Percentiles rank a stretch among this genome's conserved stretches.
These are phyloP conservation scores for Sphaerobolus stellatus DNA, from an alignment of 1,284 basidiomycete species.

Conservation along the genomic window DNA sequence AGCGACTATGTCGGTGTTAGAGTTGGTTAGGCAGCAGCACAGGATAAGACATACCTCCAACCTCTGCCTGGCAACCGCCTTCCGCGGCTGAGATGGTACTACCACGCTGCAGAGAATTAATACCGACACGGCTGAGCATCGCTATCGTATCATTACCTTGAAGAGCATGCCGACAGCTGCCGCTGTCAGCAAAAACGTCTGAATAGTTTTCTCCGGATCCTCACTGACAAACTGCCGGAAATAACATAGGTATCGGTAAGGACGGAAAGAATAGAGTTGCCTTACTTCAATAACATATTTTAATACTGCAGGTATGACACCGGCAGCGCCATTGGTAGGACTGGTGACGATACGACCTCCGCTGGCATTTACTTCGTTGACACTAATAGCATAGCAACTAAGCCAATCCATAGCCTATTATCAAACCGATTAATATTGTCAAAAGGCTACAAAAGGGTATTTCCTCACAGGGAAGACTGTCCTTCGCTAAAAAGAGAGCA, in stretches of 20 bases:
- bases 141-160: slow-evolving; percentile 44
- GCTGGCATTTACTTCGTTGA: slow-evolving; percentile 88
- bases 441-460: neutral
- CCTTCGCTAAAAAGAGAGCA: slow-evolving; percentile 54
- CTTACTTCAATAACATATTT: slow-evolving; percentile 83
- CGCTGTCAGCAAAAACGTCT: slow-evolving; percentile 85
- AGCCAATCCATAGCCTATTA: slow-evolving; percentile 78
- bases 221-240: slow-evolving; percentile 91
- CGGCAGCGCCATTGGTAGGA: slow-evolving; percentile 86
- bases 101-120: slow-evolving; percentile 51
- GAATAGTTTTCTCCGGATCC: slow-evolving; percentile 81
- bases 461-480: slow-evolving; percentile 72
- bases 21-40: neutral
- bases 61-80: slow-evolving; percentile 86
- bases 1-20: slow-evolving; percentile 54
- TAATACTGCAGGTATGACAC: slow-evolving; percentile 88
- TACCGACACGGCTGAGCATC: neutral
- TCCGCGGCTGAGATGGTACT: slow-evolving; percentile 96
- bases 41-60: slow-evolving; percentile 53
- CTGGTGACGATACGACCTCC: slow-evolving; percentile 94
- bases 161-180: slow-evolving; percentile 93
- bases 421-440: neutral
- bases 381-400: slow-evolving; percentile 89
- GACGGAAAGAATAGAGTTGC: neutral
- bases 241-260: neutral